These are phyloP conservation scores for Fusarium paranaense DNA, from an alignment of 2,329 filamentous ascomycete species.

Conservation along the genomic window DNA sequence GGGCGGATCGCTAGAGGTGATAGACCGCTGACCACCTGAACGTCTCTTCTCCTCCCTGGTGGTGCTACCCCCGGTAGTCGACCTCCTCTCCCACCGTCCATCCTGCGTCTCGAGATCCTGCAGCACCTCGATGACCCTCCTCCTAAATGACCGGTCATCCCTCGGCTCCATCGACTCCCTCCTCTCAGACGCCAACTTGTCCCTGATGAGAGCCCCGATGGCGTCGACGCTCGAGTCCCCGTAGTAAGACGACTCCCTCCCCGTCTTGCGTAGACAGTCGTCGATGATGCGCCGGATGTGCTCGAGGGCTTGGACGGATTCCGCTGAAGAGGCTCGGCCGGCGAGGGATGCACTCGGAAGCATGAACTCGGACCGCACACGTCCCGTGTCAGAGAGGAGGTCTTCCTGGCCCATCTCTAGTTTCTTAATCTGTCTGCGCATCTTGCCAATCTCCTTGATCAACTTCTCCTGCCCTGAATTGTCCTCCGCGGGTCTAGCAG, in stretches of 20 bases:
- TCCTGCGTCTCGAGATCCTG: background rate
- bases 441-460: background rate
- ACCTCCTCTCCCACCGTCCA: background rate
- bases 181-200: background rate
- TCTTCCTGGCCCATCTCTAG: background rate
- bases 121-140: background rate
- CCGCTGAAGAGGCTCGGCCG: background rate
- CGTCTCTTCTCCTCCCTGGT: background rate
- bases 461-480: background rate
- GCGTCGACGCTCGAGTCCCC: background rate
- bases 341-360: background rate
- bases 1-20: background rate
- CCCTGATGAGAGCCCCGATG: background rate
- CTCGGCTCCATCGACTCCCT: background rate
- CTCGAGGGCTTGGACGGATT: background rate
- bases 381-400: background rate
- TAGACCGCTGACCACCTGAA: background rate
- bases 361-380: background rate
- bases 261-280: background rate
- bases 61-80: background rate
- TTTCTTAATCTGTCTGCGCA: background rate
- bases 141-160: background rate
- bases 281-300: background rate
- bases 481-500: background rate
- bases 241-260: background rate